Base-by-base conservation (phyloP, 2,329 filamentous ascomycete genomes). In the Aspergillus brasiliensis region DNA sequence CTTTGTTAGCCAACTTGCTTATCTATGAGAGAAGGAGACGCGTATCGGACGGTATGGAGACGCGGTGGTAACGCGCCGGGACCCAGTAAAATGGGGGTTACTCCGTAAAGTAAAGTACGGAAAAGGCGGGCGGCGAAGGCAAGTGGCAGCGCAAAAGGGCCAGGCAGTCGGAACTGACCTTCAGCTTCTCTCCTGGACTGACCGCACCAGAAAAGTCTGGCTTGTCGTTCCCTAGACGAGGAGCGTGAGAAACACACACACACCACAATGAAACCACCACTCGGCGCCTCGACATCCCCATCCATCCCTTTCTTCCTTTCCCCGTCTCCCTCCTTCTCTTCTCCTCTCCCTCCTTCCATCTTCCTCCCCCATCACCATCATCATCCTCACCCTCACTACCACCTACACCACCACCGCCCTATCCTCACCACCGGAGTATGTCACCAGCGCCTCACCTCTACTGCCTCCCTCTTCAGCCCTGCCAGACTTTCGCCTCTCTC, bases 191-290 rank as follows among this genome's bases (percentile, higher is more conserved):
- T 62, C 64, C 53, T 58, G 48, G 62, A 63, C 63, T 58, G 63
- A 63, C 65, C 61, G 58, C 59, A 62, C 59, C 59, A 34, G 60
- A 65, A 67, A 62, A 66, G 62, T 67, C 63, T 67, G 65, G 61
- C 62, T 63, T 51, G 49, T 51, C 52, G 61, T 62, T 64, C 62
- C 62, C 62, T 67, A 67, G 65, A 62, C 60, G 66, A 68, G 61
- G 31, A 52, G 42, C 49, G 65, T 59, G 63, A 52, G 58, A 60
- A 55, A 64, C 60, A 57, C 61, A 67, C 63, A 71, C 68, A 69
- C 65, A 67, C 70, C 64, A 70, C 67, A 72, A 72, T 72, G 71
- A 71, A 69, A 69, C 70, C 65, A 64, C 61, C 63, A 64, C 62
- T 64, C 62, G 57, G 60, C 64, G 64, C 64, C 61, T 67, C 60